These are phyloP conservation scores for Polygonum aviculare DNA, from an alignment of 148 eudicot genomes.

Conservation along the genomic window DNA sequence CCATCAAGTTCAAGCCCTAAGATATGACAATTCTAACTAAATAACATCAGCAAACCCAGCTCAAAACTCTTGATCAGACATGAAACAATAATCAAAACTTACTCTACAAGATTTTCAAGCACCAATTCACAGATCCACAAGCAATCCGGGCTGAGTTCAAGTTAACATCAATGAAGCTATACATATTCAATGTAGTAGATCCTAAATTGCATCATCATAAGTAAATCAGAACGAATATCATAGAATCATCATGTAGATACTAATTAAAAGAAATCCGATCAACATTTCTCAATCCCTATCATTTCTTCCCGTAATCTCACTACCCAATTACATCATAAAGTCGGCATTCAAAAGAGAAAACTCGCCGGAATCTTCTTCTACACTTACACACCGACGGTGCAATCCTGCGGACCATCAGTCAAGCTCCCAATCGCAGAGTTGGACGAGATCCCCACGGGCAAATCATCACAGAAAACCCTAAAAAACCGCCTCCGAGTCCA, in stretches of 20 bases:
- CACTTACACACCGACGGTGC: too few species aligned
- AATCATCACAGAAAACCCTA: too few species aligned
- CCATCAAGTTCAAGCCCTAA: too few species aligned
- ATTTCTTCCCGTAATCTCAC: neutral
- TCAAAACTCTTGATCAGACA: too few species aligned
- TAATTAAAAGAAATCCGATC: neutral
- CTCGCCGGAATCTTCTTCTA: too few species aligned
- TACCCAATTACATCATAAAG: neutral
- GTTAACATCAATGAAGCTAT: neutral
- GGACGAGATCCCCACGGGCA: too few species aligned
- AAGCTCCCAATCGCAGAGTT: too few species aligned
- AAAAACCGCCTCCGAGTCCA: too few species aligned
- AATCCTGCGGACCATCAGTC: too few species aligned
- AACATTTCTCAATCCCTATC: neutral
- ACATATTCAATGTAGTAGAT: neutral
- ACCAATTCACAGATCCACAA: neutral
- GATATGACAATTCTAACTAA: neutral
- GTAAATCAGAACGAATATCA: slow-evolving; percentile 1
- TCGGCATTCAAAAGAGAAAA: neutral
- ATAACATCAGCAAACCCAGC: too few species aligned
- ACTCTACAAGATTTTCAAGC: neutral
- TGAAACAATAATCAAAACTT: neutral
- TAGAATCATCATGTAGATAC: neutral
- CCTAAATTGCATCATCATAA: neutral
- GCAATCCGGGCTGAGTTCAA: too few species aligned